Conservation (phyloP, 495 filamentous ascomycete species). For the Gamarada debralockiae region DNA sequence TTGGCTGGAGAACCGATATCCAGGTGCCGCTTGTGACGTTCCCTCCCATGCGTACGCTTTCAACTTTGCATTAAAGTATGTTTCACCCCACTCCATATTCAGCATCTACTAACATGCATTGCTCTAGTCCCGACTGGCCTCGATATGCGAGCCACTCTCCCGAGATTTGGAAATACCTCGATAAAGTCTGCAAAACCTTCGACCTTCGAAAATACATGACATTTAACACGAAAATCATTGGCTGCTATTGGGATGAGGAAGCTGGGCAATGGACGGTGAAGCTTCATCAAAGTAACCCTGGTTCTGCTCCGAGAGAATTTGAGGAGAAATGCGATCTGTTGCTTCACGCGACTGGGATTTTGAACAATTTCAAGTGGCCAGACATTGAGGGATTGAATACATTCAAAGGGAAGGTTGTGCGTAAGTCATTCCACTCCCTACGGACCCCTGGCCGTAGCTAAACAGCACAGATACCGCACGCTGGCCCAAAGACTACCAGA, state of each 20-base stretch:
- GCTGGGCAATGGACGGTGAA: conserved; percentile 15
- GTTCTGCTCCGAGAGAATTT: conserved; percentile 13
- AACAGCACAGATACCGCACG: conserved; percentile 14
- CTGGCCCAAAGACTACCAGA: conserved; percentile 18
- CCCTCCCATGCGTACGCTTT: conserved; percentile 43
- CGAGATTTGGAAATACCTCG: conserved; percentile 36
- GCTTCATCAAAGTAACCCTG: conserved; percentile 14
- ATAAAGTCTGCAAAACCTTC: conserved; percentile 33
- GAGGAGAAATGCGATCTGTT: conserved; percentile 18
- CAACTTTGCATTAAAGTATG: conserved; percentile 29
- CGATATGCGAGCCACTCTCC: conserved; percentile 29
- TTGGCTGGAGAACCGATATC: conserved; percentile 54
- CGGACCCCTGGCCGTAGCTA: background rate
- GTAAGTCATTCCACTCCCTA: background rate
- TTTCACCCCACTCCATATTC: background rate
- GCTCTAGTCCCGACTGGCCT: conserved; percentile 31
- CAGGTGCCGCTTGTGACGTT: conserved; percentile 50
- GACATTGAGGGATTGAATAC: conserved; percentile 31
- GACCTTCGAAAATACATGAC: conserved; percentile 49
- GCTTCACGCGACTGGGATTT: conserved; percentile 27
- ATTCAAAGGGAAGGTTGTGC: conserved; percentile 33
- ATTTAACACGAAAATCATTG: conserved; percentile 18
- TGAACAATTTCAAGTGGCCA: conserved; percentile 34
- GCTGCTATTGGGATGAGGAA: conserved; percentile 17
- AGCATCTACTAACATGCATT: background rate